These are phyloP conservation scores for Bipolaris oryzae DNA, from an alignment of 2,329 filamentous ascomycete genomes.

Conservation along the genomic window DNA sequence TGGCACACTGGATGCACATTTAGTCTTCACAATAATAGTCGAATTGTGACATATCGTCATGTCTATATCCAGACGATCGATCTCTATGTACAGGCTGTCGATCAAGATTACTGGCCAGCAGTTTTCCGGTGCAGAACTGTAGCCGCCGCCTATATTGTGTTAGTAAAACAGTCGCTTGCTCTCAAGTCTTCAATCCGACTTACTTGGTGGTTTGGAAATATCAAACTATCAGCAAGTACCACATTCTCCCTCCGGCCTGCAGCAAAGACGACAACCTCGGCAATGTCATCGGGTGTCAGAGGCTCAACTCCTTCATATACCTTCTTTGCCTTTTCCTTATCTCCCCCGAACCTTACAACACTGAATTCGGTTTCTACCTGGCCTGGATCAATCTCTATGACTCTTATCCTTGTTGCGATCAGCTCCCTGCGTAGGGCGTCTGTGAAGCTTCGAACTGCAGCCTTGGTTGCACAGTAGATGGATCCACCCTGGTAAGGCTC, in stretches of 20 bases:
- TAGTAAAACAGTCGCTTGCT: conserved; percentile 11
- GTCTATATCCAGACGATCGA: conserved; percentile 2
- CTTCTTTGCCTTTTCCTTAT: conserved; percentile 86
- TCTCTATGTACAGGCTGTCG: conserved; percentile 3
- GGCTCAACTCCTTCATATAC: conserved; percentile 78
- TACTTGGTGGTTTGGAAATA: conserved; percentile 91
- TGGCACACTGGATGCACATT: background rate
- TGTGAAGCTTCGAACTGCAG: conserved; percentile 83
- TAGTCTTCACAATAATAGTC: background rate
- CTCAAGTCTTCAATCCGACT: conserved; percentile 32
- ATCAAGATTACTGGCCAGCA: conserved; percentile 18
- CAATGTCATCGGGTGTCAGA: conserved; percentile 87
- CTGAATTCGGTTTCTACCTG: conserved; percentile 96
- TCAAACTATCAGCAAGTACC: conserved; percentile 82
- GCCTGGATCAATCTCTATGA: conserved; percentile 89
- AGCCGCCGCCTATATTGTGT: conserved; percentile 40
- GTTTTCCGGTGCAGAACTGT: conserved; percentile 46
- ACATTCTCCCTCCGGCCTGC: conserved; percentile 87
- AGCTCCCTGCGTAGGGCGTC: conserved; percentile 83
- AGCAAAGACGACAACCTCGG: conserved; percentile 86
- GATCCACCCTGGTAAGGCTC: conserved; percentile 84
- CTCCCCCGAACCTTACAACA: conserved; percentile 84
- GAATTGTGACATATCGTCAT: background rate
- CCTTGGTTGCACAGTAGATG: conserved; percentile 94
- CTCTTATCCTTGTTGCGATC: conserved; percentile 76